Evolutionary conservation across 2,329 filamentous ascomycete species (phyloP), one percentile per base, ranked within the genome.

Genomic region (Zymoseptoria passerinii): DNA sequence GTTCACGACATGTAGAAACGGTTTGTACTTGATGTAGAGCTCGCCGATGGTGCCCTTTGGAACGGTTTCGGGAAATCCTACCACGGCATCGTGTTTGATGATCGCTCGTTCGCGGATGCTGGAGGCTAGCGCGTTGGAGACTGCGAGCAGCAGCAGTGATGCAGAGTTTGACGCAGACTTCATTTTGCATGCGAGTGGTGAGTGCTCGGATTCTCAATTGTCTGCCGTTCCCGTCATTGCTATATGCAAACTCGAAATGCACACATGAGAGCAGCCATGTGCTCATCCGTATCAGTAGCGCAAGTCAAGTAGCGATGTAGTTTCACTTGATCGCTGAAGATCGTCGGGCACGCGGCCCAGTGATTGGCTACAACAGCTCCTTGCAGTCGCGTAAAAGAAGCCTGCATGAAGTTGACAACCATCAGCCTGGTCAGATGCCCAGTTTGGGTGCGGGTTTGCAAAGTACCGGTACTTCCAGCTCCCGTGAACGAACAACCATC

Each of bases 21-120:
- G 83, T 70, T 85, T 78, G 70, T 82, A 85, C 55, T 79, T 78
- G 49, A 80, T 67, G 63, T 82, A 81, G 23, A 82, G 67, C 2
- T 73, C 67, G 13, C 82, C 82, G 0, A 71, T 67, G 1, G 72
- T 72, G 4, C 74, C 75, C 49, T 70, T 72, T 0, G 82, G 82
- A 0, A 84, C 80, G 0, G 80, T 77, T 66, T 84, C 66, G 0
- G 76, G 59, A 61, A 85, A 83, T 1, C 79, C 80, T 7, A 82
- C 80, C 28, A 86, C 73, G 0, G 73, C 70, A 68, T 79, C 72
- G 28, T 76, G 74, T 18, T 50, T 66, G 62, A 82, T 77, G 48
- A 73, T 73, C 8, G 71, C 78, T 50, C 79, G 76, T 20, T 66
- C 67, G 9, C 69, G 58, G 4, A 77, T 63, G 4, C 57, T 28